Percentiles rank a stretch among this genome's conserved stretches.
Evolutionary conservation across 192 early-diverging fungal species (phyloP).

Genomic region (Coemansia umbellata): DNA sequence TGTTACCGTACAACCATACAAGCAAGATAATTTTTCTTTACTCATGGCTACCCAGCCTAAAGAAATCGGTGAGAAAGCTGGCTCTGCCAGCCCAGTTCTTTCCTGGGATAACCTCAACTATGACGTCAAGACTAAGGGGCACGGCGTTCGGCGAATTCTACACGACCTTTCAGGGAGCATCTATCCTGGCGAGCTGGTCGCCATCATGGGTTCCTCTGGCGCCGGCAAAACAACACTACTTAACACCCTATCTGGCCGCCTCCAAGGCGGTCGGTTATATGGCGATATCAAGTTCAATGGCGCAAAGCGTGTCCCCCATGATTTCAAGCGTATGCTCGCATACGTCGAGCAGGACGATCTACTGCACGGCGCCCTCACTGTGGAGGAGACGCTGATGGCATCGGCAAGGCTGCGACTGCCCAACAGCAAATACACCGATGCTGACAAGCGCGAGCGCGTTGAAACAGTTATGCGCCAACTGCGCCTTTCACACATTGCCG

Average conservation of each 20-base stretch:
- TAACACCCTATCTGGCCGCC: conserved; percentile 67
- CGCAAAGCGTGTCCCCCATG: conserved; percentile 18
- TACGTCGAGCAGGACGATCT: conserved; percentile 55
- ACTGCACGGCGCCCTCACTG: conserved; percentile 56
- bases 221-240: conserved; percentile 86
- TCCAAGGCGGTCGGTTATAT: conserved; percentile 54
- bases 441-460: conserved; percentile 56
- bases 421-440: conserved; percentile 38
- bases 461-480: conserved; percentile 59
- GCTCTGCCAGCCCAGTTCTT: conserved; percentile 18
- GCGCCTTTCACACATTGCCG: conserved; percentile 57
- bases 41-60: too few species aligned
- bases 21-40: too few species aligned
- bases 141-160: conserved; percentile 52
- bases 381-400: conserved; percentile 70
- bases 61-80: neutral
- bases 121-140: conserved; percentile 35
- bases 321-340: conserved; percentile 46
- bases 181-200: conserved; percentile 68
- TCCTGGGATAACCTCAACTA: conserved; percentile 41
- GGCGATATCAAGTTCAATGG: conserved; percentile 56
- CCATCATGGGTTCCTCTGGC: conserved; percentile 89
- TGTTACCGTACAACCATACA: too few species aligned
- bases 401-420: conserved; percentile 68
- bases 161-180: conserved; percentile 67